These are phyloP conservation scores for Phaeophleospora eucalypticola DNA, from an alignment of 2,329 filamentous ascomycete species.

Conservation along the genomic window DNA sequence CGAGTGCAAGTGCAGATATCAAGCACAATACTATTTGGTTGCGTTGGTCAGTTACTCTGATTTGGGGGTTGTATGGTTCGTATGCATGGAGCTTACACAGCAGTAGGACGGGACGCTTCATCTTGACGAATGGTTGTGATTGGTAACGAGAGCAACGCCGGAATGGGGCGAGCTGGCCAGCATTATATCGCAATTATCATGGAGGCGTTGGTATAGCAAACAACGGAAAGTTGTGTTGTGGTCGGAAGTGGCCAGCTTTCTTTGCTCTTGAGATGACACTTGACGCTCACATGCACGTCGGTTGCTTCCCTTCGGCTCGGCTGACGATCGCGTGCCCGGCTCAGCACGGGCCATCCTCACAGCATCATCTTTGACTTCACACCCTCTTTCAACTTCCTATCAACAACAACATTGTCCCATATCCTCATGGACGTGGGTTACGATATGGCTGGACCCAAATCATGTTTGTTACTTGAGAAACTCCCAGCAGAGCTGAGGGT, in stretches of 20 bases:
- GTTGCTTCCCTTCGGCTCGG: not conserved
- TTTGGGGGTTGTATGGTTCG: not conserved
- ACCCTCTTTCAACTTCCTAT: no score
- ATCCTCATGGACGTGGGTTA: no score
- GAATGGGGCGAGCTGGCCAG: not conserved
- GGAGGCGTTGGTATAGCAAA: not conserved
- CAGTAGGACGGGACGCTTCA: slow-evolving; percentile 11
- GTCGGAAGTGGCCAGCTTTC: slow-evolving; percentile 5
- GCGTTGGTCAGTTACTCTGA: not conserved
- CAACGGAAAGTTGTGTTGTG: not conserved
- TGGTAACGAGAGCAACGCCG: slow-evolving; percentile 4
- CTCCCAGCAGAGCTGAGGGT: no score
- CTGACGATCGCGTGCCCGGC: not conserved
- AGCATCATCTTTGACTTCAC: no score
- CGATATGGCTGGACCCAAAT: no score
- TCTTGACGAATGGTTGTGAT: not conserved
- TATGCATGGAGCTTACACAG: not conserved
- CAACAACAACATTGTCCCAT: no score
- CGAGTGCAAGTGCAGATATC: slow-evolving; percentile 14
- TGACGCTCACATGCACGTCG: not conserved
- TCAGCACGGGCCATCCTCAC: no score
- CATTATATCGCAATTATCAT: slow-evolving; percentile 6
- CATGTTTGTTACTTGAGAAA: no score
- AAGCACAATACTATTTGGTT: slow-evolving; percentile 15
- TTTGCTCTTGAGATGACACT: no score